Base-by-base conservation (phyloP, 768 basidiomycete genomes). In the Phylloporus scabripes region DNA sequence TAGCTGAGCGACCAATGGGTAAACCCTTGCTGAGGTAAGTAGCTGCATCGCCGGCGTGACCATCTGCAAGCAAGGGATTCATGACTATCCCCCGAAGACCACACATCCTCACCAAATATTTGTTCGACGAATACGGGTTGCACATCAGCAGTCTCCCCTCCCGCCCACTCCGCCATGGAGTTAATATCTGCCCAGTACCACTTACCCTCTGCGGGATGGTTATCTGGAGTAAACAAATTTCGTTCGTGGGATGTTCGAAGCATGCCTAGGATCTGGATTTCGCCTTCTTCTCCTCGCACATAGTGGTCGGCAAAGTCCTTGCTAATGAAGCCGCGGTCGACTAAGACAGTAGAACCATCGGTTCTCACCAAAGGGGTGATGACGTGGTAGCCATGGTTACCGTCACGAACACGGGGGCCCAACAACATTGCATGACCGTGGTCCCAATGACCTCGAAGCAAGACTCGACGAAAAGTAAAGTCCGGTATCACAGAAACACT, bases 181-280 rank as follows among this genome's bases (percentile, higher is more conserved):
- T 79, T 76, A 6, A 92, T 76, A 63, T 98, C 92, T 17, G 80
- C 80, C 88, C 92, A 99, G 60, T 89, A 92, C 94, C 95, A 99
- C 64, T 83, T 79, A 10, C 86, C 85, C 45, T 80, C 75, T 40
- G 77, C 76, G 0, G 88, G 85, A 37, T 80, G 75, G 64, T 99
- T 99, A 45, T 91, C 84, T 15, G 94, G 94, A 2, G 92, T 94
- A 65, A 95, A 99, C 6, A 61, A 62, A 60, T 91, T 90, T 45
- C 85, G 80, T 36, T 71, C 68, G 60, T 85, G 83, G 24, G 85
- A 82, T 2, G 81, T 85, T 48, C 92, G 78, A 47, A 98, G 74
- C 88, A 97, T 92, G 45, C 92, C 94, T 26, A 88, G 68, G 2
- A 97, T 66, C 54, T 89, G 78, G 1, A 92, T 82, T 60, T 83